Evolutionary conservation across 2,329 filamentous ascomycete genomes (phyloP), one percentile per base, ranked within the genome.

Genomic region (Sporothrix sp.): DNA sequence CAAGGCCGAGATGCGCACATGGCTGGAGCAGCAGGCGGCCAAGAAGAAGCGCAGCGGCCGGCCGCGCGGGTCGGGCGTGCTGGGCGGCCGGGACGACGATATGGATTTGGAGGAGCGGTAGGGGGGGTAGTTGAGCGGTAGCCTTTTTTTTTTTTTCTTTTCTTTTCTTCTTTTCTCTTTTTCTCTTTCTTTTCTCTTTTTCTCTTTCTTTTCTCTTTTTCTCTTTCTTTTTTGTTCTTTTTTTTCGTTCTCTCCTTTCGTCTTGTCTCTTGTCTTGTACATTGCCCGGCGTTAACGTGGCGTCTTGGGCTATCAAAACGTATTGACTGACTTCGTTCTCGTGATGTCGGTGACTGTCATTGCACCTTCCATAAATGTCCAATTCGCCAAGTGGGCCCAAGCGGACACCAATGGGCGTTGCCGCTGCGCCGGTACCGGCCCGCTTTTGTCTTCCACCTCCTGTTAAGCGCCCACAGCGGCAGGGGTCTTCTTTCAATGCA

Each of bases 81-180:
- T 36, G 2, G 16, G 16, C 33, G 23, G 68, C 53, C 64, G 71
- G 33, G 62, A 63, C 37, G 77, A 81, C 56, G 72, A 82, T 45
- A 89, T 89, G 85, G 86, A 91, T 66, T 71, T 73, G 35, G 86
- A 88, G 58, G 85, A 90, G 65, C 79, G 82, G 56, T 87, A 66
- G 18, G 10, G n/a, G 20, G n/a, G n/a, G n/a, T n/a, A n/a, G n/a
- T n/a, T n/a, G n/a, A n/a, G n/a, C n/a, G 30, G 47, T 18, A 23
- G 28, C 30, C 7, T 16, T 14, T 18, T 14, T 33, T 23, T 13
- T 25, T 23, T 27, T 35, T 9, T 25, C 4, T 49, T 8, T 33
- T 18, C 20, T 9, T 40, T 28, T 20, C n/a, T 20, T 28, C 23
- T 48, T 14, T 1, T 38, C 6, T 6, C 9, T 7, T 3, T 20